These are phyloP conservation scores for Wallacemonas sp. DNA, from an alignment of 208 protist species.

Conservation along the genomic window DNA sequence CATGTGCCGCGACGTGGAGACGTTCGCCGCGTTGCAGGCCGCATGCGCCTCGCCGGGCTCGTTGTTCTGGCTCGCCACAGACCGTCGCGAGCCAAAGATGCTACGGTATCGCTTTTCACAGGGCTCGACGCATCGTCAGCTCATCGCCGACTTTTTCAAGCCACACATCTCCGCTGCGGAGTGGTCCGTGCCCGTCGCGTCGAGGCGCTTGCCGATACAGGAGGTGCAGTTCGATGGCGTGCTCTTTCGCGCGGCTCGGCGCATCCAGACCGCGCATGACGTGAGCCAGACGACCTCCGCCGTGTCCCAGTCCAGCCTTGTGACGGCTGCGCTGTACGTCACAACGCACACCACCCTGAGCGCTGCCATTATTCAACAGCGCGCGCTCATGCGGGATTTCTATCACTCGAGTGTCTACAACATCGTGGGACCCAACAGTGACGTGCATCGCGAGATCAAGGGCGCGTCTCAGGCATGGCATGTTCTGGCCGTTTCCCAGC, in stretches of 20 bases:
- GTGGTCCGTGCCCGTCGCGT: constrained; percentile 40
- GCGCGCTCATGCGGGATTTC: constrained; percentile 62
- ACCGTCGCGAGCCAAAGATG: constrained; percentile 44
- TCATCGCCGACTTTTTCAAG: constrained; percentile 69
- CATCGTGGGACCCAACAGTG: constrained; percentile 27
- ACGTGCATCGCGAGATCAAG: constrained; percentile 29
- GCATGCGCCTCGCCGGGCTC: constrained; percentile 56
- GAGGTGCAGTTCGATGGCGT: constrained; percentile 62
- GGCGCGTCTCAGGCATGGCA: constrained; percentile 34
- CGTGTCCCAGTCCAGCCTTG: neutral
- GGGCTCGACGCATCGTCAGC: constrained; percentile 43
- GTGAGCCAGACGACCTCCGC: neutral
- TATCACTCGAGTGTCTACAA: constrained; percentile 53
- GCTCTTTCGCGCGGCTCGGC: constrained; percentile 25
- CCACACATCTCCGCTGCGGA: constrained; percentile 40
- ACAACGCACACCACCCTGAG: constrained; percentile 52
- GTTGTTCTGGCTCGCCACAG: constrained; percentile 60
- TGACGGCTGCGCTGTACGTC: constrained; percentile 43
- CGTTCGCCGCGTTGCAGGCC: constrained; percentile 70
- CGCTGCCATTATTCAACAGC: constrained; percentile 41
- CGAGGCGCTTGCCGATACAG: constrained; percentile 54
- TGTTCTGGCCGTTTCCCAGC: constrained; percentile 54
- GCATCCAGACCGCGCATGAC: neutral
- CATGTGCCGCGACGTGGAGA: constrained; percentile 57
- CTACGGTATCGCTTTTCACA: constrained; percentile 55